A percentile compares a stretch with the other conserved stretches of the same genome.
Conservation (phyloP, 129 eudicot species). For the Arctium minus region DNA sequence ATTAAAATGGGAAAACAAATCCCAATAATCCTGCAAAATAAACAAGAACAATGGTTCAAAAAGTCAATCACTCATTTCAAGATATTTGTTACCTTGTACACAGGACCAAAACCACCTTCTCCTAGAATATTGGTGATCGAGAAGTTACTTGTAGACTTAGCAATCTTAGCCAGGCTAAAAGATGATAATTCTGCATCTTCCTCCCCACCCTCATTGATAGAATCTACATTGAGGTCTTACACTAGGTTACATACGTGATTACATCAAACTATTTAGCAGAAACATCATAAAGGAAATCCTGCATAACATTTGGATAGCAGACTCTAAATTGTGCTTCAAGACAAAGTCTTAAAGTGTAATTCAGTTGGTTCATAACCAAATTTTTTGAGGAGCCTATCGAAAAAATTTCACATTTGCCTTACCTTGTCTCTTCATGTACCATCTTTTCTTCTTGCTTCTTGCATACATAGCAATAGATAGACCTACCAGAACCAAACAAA, state of each 20-base stretch:
- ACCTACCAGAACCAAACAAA: background rate
- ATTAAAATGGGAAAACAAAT: background rate
- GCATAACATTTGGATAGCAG: background rate
- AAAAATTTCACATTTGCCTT: background rate
- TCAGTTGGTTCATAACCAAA: too few species aligned
- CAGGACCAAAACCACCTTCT: conserved; percentile 22
- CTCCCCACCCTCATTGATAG: background rate
- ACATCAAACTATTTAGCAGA: background rate
- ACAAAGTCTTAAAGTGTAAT: background rate
- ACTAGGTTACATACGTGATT: background rate
- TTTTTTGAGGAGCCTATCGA: background rate
- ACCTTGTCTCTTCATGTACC: background rate
- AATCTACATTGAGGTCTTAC: background rate
- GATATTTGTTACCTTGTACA: conserved; percentile 10
- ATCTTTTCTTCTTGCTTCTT: background rate
- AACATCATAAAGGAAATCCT: background rate
- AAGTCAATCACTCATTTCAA: background rate
- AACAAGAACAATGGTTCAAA: background rate
- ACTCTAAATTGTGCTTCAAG: background rate
- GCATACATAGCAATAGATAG: background rate
- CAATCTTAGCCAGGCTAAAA: background rate
- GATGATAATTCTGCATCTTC: background rate
- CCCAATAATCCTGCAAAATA: background rate
- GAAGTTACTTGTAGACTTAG: background rate
- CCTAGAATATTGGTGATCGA: conserved; percentile 1